A percentile compares a stretch with the other conserved stretches of the same genome.
These are phyloP conservation scores for Lichenothelia convexa DNA, from an alignment of 495 filamentous ascomycete species.

Conservation along the genomic window DNA sequence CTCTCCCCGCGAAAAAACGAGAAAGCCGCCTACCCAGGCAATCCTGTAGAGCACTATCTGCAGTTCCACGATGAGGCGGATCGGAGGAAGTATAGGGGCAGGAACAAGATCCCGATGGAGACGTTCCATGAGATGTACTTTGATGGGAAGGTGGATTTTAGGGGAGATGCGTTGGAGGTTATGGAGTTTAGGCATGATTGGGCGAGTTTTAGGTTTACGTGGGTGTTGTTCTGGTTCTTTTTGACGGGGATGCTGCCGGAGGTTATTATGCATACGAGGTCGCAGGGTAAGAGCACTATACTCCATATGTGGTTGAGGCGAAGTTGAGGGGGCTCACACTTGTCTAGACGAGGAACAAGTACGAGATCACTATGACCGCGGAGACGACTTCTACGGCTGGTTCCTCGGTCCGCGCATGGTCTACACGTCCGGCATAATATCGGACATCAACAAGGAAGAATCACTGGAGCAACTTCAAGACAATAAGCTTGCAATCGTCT, in stretches of 20 bases:
- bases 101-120: constrained; percentile 67
- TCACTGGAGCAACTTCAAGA: constrained; percentile 71
- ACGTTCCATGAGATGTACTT: constrained; percentile 87
- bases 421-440: constrained; percentile 71
- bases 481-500: constrained; percentile 74
- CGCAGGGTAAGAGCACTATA: constrained; percentile 34
- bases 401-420: constrained; percentile 84
- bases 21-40: constrained; percentile 56
- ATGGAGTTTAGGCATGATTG: constrained; percentile 78
- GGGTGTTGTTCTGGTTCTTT: constrained; percentile 48
- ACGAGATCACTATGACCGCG: constrained; percentile 71
- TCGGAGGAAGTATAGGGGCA: constrained; percentile 51
- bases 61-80: constrained; percentile 64
- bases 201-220: constrained; percentile 67
- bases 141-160: constrained; percentile 69
- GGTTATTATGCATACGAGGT: constrained; percentile 59
- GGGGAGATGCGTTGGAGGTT: constrained; percentile 61
- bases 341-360: constrained; percentile 72
- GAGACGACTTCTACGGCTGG: constrained; percentile 79
- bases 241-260: constrained; percentile 56
- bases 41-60: constrained; percentile 68
- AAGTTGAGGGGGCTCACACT: constrained; percentile 2
- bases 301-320: neutral
- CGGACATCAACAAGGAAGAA: constrained; percentile 57
- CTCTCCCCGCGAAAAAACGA: constrained; percentile 59